Percentiles rank a stretch among this genome's conserved stretches.
These are phyloP conservation scores for Magnaporthales sp. DNA, from an alignment of 2,329 filamentous ascomycete genomes.

Conservation along the genomic window DNA sequence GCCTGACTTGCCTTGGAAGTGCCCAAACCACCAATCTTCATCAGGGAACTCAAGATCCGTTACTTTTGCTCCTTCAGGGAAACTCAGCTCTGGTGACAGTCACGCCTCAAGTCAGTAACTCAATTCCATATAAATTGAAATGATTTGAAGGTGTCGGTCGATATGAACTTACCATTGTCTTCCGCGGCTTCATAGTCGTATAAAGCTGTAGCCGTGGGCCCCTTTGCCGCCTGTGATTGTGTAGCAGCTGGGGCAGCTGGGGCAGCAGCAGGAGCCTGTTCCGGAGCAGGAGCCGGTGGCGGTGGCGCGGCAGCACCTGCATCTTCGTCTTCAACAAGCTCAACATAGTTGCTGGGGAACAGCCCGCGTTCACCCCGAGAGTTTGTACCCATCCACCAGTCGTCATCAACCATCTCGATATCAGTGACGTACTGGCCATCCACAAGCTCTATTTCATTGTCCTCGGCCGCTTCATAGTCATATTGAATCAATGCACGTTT, in stretches of 20 bases:
- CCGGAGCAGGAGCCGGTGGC: conserved; percentile 18
- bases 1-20: conserved; percentile 69
- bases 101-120: conserved; percentile 23
- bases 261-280: conserved; percentile 20
- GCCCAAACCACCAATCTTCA: conserved; percentile 97
- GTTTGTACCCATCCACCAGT: conserved; percentile 99
- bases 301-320: conserved; percentile 16
- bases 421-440: conserved; percentile 85
- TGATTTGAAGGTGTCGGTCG: background rate
- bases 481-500: conserved; percentile 76
- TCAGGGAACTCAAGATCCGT: conserved; percentile 87
- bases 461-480: conserved; percentile 96
- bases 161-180: conserved; percentile 59
- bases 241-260: conserved; percentile 28
- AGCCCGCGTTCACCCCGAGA: conserved; percentile 73
- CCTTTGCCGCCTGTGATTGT: conserved; percentile 23
- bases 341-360: conserved; percentile 97
- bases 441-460: conserved; percentile 86
- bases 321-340: conserved; percentile 60
- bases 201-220: conserved; percentile 69
- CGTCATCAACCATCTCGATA: conserved; percentile 95
- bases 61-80: conserved; percentile 82
- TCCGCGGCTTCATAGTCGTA: conserved; percentile 98
- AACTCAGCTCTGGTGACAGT: conserved; percentile 51
- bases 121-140: background rate